A percentile compares a stretch with the other conserved stretches of the same genome.
Evolutionary conservation across 163 green algal genomes (phyloP).

Genomic region (Chlorella variabilis): DNA sequence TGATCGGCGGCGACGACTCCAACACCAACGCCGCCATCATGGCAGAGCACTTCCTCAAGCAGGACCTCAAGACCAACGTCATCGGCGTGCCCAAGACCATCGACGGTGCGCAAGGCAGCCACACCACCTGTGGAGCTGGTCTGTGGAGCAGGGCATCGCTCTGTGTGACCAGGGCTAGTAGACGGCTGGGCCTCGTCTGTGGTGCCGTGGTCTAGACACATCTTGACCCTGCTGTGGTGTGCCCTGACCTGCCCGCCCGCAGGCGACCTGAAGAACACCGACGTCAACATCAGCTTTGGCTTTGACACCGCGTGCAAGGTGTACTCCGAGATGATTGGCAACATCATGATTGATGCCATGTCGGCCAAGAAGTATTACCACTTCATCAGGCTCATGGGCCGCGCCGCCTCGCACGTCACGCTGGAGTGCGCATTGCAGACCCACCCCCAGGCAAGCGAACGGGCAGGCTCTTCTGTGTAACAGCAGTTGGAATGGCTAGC

Average conservation of each 20-base stretch:
- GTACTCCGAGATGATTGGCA: constrained; percentile 74
- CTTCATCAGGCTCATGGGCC: constrained; percentile 76
- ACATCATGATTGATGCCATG: constrained; percentile 69
- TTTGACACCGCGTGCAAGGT: constrained; percentile 82
- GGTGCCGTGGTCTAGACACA: too few species aligned
- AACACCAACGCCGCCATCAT: constrained; percentile 78
- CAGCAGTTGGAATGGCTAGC: too few species aligned
- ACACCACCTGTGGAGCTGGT: too few species aligned
- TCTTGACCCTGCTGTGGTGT: too few species aligned
- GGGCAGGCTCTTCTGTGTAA: too few species aligned
- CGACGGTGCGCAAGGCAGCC: constrained; percentile 9
- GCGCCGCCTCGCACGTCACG: constrained; percentile 72
- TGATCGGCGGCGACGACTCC: constrained; percentile 76
- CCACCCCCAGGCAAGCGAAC: constrained; percentile 51
- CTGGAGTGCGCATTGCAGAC: constrained; percentile 78
- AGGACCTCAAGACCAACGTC: constrained; percentile 29
- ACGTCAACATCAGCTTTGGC: constrained; percentile 72
- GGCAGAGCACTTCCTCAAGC: constrained; percentile 66
- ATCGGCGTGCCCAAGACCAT: constrained; percentile 76
- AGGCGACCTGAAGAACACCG: constrained; percentile 71
- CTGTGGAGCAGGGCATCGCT: too few species aligned
- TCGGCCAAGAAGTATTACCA: constrained; percentile 77
- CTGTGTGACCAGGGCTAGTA: too few species aligned
- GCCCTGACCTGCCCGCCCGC: neutral
- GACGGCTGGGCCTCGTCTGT: too few species aligned